phyloP scores from a whole-genome alignment of 768 basidiomycete species.

The Cytidiella melzeri region DNA sequence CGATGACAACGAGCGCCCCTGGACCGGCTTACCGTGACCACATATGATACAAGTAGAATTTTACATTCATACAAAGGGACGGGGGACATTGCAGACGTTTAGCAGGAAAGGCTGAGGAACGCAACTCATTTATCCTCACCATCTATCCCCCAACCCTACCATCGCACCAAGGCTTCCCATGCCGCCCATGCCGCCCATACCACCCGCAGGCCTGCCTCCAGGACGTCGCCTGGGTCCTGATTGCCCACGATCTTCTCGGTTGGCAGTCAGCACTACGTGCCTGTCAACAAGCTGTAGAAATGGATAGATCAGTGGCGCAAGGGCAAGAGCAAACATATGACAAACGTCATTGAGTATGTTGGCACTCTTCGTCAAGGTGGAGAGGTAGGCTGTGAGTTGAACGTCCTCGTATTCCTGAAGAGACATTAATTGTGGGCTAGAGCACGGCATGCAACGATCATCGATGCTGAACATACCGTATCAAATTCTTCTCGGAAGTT shows the following conservation, averaged over 20 bases:
- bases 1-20: too few species aligned
- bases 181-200: slow-evolving; percentile 10
- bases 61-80: too few species aligned
- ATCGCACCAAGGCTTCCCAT: slow-evolving; percentile 14
- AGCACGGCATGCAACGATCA: background rate
- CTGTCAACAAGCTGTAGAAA: slow-evolving; percentile 66
- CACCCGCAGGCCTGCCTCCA: slow-evolving; percentile 41
- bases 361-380: slow-evolving; percentile 83
- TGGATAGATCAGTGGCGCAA: slow-evolving; percentile 16
- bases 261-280: slow-evolving; percentile 54
- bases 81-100: too few species aligned
- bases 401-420: slow-evolving; percentile 92
- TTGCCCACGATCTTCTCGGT: slow-evolving; percentile 46
- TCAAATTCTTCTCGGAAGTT: slow-evolving; percentile 86
- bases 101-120: too few species aligned
- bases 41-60: too few species aligned
- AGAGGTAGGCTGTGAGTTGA: slow-evolving; percentile 84
- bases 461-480: slow-evolving; percentile 42
- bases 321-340: slow-evolving; percentile 3
- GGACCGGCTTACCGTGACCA: too few species aligned
- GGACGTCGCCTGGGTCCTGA: slow-evolving; percentile 37
- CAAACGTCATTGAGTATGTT: slow-evolving; percentile 85
- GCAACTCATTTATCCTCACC: too few species aligned
- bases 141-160: background rate
- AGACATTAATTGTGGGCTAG: background rate